phyloP scores from a whole-genome alignment of 305 asterid genomes.

The Stenogyne calaminthoides region DNA sequence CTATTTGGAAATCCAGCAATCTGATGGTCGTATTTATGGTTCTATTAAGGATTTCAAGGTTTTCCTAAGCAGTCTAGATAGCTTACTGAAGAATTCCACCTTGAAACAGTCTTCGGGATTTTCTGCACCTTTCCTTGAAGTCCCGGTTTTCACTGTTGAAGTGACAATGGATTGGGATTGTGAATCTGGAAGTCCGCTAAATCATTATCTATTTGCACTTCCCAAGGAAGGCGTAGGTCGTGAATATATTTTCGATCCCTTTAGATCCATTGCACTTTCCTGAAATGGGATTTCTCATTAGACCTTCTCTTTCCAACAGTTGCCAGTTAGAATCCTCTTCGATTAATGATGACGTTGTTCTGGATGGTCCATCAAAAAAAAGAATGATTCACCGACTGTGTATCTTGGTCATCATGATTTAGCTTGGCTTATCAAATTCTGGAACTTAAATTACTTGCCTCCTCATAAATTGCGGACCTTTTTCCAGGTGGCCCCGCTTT shows the following conservation, averaged over 20 bases:
- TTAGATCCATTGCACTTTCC: constrained; percentile 92
- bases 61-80: constrained; percentile 86
- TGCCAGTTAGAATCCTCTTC: constrained; percentile 49
- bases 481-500: constrained; percentile 98
- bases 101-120: constrained; percentile 61
- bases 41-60: constrained; percentile 86
- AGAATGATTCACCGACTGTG: constrained; percentile 71
- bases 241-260: constrained; percentile 85
- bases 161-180: constrained; percentile 98
- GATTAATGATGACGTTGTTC: constrained; percentile 44
- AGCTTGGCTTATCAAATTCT: constrained; percentile 90
- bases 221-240: constrained; percentile 86
- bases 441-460: constrained; percentile 89
- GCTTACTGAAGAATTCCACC: constrained; percentile 71
- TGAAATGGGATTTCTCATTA: constrained; percentile 84
- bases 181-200: constrained; percentile 91
- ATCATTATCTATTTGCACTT: constrained; percentile 94
- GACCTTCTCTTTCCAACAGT: constrained; percentile 60
- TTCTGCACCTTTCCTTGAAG: constrained; percentile 80
- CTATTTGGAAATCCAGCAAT: constrained; percentile 87
- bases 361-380: constrained; percentile 51
- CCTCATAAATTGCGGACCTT: constrained; percentile 94
- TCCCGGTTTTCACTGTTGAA: constrained; percentile 78
- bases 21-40: constrained; percentile 84
- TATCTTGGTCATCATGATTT: constrained; percentile 98